Conservation (phyloP, 305 asterid genomes). For the Fraxinus albicans region DNA sequence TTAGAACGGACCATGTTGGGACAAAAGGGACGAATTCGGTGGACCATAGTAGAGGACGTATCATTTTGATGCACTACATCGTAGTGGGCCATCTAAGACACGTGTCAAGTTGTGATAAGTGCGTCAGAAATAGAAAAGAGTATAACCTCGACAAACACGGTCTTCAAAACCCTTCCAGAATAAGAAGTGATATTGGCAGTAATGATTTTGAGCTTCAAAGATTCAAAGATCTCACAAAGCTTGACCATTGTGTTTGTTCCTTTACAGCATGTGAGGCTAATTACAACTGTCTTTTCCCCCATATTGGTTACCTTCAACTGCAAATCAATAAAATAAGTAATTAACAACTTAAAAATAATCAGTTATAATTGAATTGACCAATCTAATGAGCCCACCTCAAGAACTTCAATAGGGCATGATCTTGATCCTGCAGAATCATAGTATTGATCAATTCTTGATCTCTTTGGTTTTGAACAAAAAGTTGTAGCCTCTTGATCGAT, state of each 20-base stretch:
- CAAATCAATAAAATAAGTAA: neutral
- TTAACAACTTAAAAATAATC: neutral
- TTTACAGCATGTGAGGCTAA: slow-evolving; percentile 75
- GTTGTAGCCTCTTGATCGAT: slow-evolving; percentile 39
- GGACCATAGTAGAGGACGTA: too few relatives aligned
- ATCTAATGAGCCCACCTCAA: slow-evolving; percentile 49
- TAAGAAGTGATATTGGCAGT: slow-evolving; percentile 64
- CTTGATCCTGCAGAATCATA: slow-evolving; percentile 30
- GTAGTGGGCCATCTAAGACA: too few relatives aligned
- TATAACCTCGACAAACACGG: slow-evolving; percentile 49
- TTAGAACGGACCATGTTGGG: too few relatives aligned
- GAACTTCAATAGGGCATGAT: slow-evolving; percentile 55
- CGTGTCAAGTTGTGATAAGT: neutral
- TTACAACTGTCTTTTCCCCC: slow-evolving; percentile 65
- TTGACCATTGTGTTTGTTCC: slow-evolving; percentile 73
- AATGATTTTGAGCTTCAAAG: slow-evolving; percentile 69
- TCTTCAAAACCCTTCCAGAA: slow-evolving; percentile 62
- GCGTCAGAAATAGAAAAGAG: neutral
- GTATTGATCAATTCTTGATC: slow-evolving; percentile 36
- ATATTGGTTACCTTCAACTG: slow-evolving; percentile 66
- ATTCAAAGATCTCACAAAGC: slow-evolving; percentile 70
- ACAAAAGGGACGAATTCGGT: too few relatives aligned
- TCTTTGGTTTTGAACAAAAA: slow-evolving; percentile 45
- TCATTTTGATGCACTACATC: too few relatives aligned
- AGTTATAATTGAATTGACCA: neutral